Base-by-base conservation (phyloP, 768 basidiomycete genomes). In the Cubamyces lactineus region DNA sequence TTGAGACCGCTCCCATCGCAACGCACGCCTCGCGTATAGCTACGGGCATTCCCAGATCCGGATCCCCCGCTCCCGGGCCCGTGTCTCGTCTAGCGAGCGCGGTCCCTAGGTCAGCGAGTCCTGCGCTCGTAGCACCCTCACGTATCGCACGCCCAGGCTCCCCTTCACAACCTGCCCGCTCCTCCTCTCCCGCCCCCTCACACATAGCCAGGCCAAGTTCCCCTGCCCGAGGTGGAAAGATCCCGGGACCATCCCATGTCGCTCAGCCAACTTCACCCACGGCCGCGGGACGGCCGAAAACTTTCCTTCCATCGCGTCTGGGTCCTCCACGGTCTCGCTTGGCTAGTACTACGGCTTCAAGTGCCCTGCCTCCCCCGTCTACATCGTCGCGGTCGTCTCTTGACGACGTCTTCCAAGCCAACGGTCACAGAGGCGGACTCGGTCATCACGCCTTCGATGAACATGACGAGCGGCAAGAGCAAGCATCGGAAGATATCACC, bases 261-360 rank as follows among this genome's bases (percentile, higher is more conserved):
- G 69, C 76, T 51, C 71, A 70, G 2, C 70, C 72, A n/a, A 66
- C 73, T 19, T 77, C 80, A 3, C 72, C 80, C 11, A 76, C 78
- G 5, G 62, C 54, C 5, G 78, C 82, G 61, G 73, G 72, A 51
- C 83, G 86, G 47, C 85, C 88, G 0, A 90, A 86, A 71, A 89
- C 81, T 65, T 75, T 89, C 73, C 73, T 92, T 39, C 91, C 92
- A 17, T 93, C 92, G 43, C 84, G 89, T 30, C 77, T 94, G 9
- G 89, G 83, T 21, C 79, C 86, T 47, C 88, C 89, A 13, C 83
- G 87, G 42, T 72, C 83, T 8, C 82, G 82, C 40, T 71, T 83
- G 21, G 72, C 71, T 40, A 66, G 65, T 15, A 42, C 57, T 47
- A 12, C 64, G 23, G 21, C 49, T 16, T 38, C 41, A 24, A 60